phyloP scores from a whole-genome alignment of 176 grass and related monocot species.

The Musa schizocarpa region DNA sequence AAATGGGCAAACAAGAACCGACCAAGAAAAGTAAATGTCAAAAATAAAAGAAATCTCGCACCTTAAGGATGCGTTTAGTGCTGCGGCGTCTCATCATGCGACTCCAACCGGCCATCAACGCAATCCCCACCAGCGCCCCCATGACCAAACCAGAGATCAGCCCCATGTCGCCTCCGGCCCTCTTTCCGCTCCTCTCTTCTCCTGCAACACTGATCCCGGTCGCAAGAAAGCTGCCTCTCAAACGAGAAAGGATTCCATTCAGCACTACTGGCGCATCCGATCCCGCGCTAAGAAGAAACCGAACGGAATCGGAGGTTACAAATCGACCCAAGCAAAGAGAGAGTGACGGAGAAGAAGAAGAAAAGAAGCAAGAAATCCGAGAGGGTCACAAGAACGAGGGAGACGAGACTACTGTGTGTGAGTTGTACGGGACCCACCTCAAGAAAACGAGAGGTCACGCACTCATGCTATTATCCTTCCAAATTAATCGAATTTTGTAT shows the following conservation, averaged over 20 bases:
- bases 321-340: neutral
- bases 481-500: no score
- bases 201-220: neutral
- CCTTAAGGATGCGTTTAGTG: slow-evolving; percentile 53
- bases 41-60: slow-evolving; percentile 1
- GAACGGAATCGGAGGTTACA: neutral
- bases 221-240: neutral
- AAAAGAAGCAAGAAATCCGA: no score
- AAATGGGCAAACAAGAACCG: neutral
- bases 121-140: slow-evolving; percentile 63
- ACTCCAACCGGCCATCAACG: slow-evolving; percentile 62
- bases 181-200: neutral
- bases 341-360: neutral
- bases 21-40: neutral
- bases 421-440: no score
- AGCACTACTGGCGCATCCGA: neutral
- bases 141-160: slow-evolving; percentile 73
- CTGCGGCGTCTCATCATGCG: slow-evolving; percentile 56
- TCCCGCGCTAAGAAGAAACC: neutral
- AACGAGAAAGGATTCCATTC: neutral
- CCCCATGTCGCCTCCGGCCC: slow-evolving; percentile 35
- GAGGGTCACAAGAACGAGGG: no score
- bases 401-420: no score
- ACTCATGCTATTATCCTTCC: no score
- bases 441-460: no score